These are phyloP conservation scores for Aspergillus sp. DNA, from an alignment of 2,329 filamentous ascomycete genomes.

Conservation along the genomic window DNA sequence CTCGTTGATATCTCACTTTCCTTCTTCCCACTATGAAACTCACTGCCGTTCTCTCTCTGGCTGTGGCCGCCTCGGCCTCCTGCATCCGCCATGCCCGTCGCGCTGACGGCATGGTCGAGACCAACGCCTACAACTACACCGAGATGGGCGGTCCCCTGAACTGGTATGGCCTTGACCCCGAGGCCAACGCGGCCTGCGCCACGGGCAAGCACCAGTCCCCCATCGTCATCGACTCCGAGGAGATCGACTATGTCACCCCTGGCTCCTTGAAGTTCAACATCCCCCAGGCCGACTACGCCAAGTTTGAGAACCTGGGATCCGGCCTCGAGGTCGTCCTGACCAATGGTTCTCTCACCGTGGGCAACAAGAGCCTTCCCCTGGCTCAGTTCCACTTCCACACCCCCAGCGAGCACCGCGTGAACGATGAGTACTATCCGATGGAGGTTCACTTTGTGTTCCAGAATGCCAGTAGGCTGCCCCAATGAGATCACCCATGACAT, in stretches of 20 bases:
- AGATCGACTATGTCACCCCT: constrained; percentile 16
- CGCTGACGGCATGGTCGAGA: not conserved
- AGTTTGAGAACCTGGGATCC: constrained; percentile 48
- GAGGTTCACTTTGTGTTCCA: constrained; percentile 1
- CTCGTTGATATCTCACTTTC: no score
- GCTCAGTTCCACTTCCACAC: constrained; percentile 24
- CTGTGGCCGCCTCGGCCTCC: not conserved
- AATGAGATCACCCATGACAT: constrained; percentile 7
- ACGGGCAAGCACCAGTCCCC: constrained; percentile 56
- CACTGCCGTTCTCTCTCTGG: not conserved
- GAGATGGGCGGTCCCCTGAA: constrained; percentile 49
- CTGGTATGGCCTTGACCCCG: constrained; percentile 48
- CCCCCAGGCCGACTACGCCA: constrained; percentile 15
- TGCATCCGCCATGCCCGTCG: not conserved
- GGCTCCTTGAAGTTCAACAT: constrained; percentile 21
- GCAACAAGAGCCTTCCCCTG: constrained; percentile 44
- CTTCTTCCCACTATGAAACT: not conserved
- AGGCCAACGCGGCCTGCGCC: constrained; percentile 49
- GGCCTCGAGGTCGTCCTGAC: constrained; percentile 54
- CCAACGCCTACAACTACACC: constrained; percentile 4
- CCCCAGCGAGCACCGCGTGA: constrained; percentile 3
- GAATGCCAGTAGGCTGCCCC: constrained; percentile 22
- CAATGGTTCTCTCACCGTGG: constrained; percentile 48
- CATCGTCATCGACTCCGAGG: constrained; percentile 48
- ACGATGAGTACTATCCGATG: constrained; percentile 1